Conservation (phyloP, 176 grass and related monocot species). For the Oryza brachyantha region DNA sequence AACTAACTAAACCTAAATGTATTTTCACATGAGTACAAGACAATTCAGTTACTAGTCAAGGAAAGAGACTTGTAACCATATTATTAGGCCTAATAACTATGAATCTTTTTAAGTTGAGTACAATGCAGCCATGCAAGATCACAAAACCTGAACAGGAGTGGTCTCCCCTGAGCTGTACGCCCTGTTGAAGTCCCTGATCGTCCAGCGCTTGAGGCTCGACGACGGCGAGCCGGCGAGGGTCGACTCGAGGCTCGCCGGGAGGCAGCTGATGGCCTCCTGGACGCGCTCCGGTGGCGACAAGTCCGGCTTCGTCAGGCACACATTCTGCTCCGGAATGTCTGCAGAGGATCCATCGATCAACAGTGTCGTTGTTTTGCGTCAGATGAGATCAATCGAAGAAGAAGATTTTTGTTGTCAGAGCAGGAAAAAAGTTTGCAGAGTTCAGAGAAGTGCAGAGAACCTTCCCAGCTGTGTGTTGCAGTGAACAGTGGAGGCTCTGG, state of each 20-base stretch:
- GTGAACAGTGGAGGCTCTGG: conserved; percentile 83
- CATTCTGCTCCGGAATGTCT: conserved; percentile 80
- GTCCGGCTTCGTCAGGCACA: conserved; percentile 55
- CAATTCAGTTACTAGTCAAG: background rate
- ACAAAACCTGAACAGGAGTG: conserved; percentile 62
- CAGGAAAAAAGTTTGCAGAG: background rate
- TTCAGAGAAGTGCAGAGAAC: conserved; percentile 36
- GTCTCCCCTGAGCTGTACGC: conserved; percentile 76
- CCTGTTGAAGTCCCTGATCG: conserved; percentile 61
- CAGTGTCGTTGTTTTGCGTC: background rate
- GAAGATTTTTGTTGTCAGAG: background rate
- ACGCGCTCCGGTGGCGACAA: conserved; percentile 59
- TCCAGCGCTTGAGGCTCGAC: conserved; percentile 54
- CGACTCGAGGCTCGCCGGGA: conserved; percentile 48
- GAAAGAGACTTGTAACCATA: background rate
- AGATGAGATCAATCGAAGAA: background rate
- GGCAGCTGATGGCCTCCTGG: conserved; percentile 57
- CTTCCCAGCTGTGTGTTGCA: conserved; percentile 59
- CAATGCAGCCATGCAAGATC: background rate
- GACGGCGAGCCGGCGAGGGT: background rate
- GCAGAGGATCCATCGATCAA: background rate
- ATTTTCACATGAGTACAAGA: background rate
- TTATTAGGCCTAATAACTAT: background rate
- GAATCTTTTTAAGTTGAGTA: background rate
- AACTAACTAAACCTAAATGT: too few relatives aligned